Evolutionary conservation across 331 rosid genomes (phyloP).

Genomic region (Arachis monticola): DNA sequence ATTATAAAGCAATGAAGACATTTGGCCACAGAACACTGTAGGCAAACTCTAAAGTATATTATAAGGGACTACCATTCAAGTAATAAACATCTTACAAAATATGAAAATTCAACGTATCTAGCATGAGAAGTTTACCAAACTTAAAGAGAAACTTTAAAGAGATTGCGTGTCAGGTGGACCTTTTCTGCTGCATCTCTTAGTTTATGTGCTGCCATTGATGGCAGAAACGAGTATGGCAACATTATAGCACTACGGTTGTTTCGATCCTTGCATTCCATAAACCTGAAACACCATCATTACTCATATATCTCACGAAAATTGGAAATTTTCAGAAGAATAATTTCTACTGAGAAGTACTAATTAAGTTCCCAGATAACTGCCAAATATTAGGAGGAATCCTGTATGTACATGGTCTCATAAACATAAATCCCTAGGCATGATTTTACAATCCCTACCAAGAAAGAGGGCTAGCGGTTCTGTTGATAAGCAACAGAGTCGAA

Average conservation of each 20-base stretch:
- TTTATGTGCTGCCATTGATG: constrained; percentile 76
- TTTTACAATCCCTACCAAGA: constrained; percentile 62
- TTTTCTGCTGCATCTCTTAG: constrained; percentile 77
- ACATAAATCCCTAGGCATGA: no score
- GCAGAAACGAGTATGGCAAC: constrained; percentile 86
- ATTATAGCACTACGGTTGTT: constrained; percentile 70
- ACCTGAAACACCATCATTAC: constrained; percentile 61
- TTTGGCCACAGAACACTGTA: background rate
- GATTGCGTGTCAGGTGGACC: constrained; percentile 46
- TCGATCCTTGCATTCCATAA: constrained; percentile 98
- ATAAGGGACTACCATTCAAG: constrained; percentile 16
- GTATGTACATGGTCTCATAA: background rate
- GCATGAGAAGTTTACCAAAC: constrained; percentile 1
- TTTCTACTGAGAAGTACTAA: constrained; percentile 2
- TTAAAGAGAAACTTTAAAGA: constrained; percentile 22
- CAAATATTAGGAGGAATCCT: constrained; percentile 1
- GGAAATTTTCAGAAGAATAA: constrained; percentile 16
- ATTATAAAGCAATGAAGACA: background rate
- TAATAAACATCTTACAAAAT: background rate
- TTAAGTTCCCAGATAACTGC: background rate
- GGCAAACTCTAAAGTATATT: background rate
- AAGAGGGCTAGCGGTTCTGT: constrained; percentile 95
- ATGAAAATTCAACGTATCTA: background rate
- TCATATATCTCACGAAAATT: constrained; percentile 10
- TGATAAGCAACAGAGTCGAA: constrained; percentile 74